Conservation (phyloP, 768 basidiomycete species). For the Lactarius sanguifluus region DNA sequence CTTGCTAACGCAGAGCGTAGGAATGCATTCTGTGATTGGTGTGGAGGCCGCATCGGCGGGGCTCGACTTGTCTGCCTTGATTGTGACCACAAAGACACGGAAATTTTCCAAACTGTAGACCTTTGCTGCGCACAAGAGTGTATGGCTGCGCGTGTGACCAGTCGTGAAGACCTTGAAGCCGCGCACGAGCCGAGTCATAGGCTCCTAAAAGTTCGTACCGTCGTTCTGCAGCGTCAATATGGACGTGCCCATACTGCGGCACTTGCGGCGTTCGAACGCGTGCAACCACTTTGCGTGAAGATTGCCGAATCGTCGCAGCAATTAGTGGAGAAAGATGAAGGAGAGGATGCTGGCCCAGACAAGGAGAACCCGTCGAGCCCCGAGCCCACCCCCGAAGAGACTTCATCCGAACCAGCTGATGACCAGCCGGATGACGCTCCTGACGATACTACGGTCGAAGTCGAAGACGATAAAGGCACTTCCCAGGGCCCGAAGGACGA, state of each 20-base stretch:
- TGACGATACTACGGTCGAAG: not conserved
- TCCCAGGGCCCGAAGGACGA: not conserved
- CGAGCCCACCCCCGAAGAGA: not conserved
- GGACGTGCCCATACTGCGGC: not conserved
- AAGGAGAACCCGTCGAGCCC: not conserved
- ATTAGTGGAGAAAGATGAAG: not conserved
- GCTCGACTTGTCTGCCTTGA: conserved; percentile 37
- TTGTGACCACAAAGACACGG: conserved; percentile 29
- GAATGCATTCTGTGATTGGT: conserved; percentile 33
- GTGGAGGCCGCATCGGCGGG: conserved; percentile 33
- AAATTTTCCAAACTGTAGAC: conserved; percentile 32
- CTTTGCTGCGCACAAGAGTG: conserved; percentile 35
- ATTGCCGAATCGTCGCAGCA: not conserved
- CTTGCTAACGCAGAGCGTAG: conserved; percentile 8
- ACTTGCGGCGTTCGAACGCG: conserved; percentile 8
- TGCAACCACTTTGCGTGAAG: not conserved
- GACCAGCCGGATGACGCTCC: not conserved
- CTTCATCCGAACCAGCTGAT: not conserved
- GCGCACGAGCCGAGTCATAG: conserved; percentile 36
- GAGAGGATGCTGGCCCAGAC: not conserved
- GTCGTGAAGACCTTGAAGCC: conserved; percentile 26
- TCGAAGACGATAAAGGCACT: not conserved
- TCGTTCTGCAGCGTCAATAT: conserved; percentile 7
- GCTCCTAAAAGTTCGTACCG: conserved; percentile 34
- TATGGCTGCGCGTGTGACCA: conserved; percentile 24